A percentile compares a stretch with the other conserved stretches of the same genome.
phyloP scores from a whole-genome alignment of 768 basidiomycete genomes.

The Lentinula raphanica region DNA sequence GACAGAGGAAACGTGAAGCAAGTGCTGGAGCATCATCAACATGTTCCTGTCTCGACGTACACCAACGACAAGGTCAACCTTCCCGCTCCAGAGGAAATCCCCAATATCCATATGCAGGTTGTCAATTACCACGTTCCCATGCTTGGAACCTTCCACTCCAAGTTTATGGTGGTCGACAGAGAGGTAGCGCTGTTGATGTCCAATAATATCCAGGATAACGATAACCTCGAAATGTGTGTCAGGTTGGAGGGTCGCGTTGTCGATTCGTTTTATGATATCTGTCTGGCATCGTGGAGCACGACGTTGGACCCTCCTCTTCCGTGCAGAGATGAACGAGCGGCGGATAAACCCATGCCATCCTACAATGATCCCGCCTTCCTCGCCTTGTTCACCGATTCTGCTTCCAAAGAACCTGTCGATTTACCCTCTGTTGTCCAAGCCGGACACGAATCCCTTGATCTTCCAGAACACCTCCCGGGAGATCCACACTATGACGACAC shows the following conservation, averaged over 20 bases:
- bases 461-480: slow-evolving; percentile 16
- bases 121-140: slow-evolving; percentile 45
- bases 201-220: slow-evolving; percentile 63
- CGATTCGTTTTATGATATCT: slow-evolving; percentile 64
- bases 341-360: slow-evolving; percentile 33
- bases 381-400: background rate
- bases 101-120: slow-evolving; percentile 55
- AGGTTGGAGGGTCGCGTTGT: slow-evolving; percentile 71
- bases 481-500: slow-evolving; percentile 19
- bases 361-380: slow-evolving; percentile 23
- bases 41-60: slow-evolving; percentile 43
- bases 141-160: slow-evolving; percentile 50
- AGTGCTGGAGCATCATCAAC: slow-evolving; percentile 34
- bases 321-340: slow-evolving; percentile 23
- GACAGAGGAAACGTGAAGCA: slow-evolving; percentile 62
- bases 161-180: slow-evolving; percentile 67
- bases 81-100: slow-evolving; percentile 51
- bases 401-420: background rate
- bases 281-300: slow-evolving; percentile 56
- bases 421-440: background rate
- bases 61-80: slow-evolving; percentile 39
- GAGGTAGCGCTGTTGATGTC: slow-evolving; percentile 58
- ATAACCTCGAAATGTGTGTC: slow-evolving; percentile 17
- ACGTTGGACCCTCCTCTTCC: slow-evolving; percentile 42
- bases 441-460: background rate